Conservation (phyloP, 202 grass and related monocot species). For the Zoysia matrella region DNA sequence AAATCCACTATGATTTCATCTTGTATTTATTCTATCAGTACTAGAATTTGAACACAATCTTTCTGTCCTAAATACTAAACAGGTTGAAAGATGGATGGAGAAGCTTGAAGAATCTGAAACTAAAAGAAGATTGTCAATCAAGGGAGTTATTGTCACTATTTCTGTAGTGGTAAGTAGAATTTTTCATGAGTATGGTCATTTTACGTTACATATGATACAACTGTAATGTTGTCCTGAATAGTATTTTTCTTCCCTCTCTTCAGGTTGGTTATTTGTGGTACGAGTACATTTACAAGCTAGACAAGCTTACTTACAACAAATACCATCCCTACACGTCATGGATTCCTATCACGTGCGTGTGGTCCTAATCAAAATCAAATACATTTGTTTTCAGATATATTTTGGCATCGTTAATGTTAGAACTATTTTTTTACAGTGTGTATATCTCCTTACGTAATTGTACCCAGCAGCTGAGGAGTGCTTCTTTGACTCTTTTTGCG, state of each 20-base stretch:
- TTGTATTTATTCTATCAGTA: slow-evolving; percentile 12
- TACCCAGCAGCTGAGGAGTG: slow-evolving; percentile 82
- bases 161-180: slow-evolving; percentile 77
- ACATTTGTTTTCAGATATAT: slow-evolving; percentile 48
- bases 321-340: slow-evolving; percentile 97
- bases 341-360: slow-evolving; percentile 92
- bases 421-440: slow-evolving; percentile 52
- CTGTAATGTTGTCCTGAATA: neutral
- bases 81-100: slow-evolving; percentile 94
- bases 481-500: slow-evolving; percentile 74
- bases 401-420: neutral
- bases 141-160: slow-evolving; percentile 72
- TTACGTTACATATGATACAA: neutral
- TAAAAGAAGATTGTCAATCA: slow-evolving; percentile 67
- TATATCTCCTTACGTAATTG: slow-evolving; percentile 92
- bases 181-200: slow-evolving; percentile 9
- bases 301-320: slow-evolving; percentile 94
- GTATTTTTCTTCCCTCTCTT: slow-evolving; percentile 15
- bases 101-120: slow-evolving; percentile 82
- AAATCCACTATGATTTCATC: neutral
- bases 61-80: slow-evolving; percentile 31
- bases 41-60: slow-evolving; percentile 11
- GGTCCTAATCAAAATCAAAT: neutral
- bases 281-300: slow-evolving; percentile 91
- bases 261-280: slow-evolving; percentile 90